Evolutionary conservation across 148 eudicot genomes (phyloP), one percentile per base, ranked within the genome.

Genomic region (Chenopodium berlandieri): DNA sequence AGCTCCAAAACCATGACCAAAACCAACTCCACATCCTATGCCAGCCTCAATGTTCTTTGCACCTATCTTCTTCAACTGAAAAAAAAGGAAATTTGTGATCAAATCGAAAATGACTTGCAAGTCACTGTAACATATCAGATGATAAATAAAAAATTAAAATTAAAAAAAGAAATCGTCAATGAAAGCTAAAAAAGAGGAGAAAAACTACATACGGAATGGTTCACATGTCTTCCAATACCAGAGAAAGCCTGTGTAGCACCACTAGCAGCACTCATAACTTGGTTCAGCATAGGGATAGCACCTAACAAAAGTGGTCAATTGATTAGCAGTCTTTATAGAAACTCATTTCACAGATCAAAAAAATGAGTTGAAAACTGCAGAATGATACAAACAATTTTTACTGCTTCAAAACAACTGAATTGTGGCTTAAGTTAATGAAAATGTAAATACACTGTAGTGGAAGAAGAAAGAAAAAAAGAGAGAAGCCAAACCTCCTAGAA

Each of bases 1-100:
- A 81, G 91, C 87, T 85, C 99, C 99, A 84, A 92, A 91, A 82
- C 99, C 99, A 87, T 96, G 98, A 50, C 99, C 98, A 83, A 94
- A 88, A 86, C 99, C 99, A 85, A 96, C 91, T 86, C 99, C 99
- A 80, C 99, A 96, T 50, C 99, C 99, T 72, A 94, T 82, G 76
- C 99, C 99, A 17, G 90, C 95, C 85, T 94, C 87, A 88, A 92
- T 87, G 82, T 90, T 91, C 84, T 94, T 94, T 58, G 92, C 97
- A 32, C 98, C 98, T 67, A 91, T 79, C 90, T 88, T 96, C 87
- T 88, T 91, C 82, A 96, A 80, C 99, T 96, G 85, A 40, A 85
- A 40, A 40, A 40, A 46, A 30, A 75, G 37, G 64, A 79, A 81
- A 25, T 27, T 3, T 46, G 50, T 73, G 37, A 40, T 52, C 37